Evolutionary conservation across 2,329 filamentous ascomycete genomes (phyloP).

Genomic region (Sarocladiaceae sp.): DNA sequence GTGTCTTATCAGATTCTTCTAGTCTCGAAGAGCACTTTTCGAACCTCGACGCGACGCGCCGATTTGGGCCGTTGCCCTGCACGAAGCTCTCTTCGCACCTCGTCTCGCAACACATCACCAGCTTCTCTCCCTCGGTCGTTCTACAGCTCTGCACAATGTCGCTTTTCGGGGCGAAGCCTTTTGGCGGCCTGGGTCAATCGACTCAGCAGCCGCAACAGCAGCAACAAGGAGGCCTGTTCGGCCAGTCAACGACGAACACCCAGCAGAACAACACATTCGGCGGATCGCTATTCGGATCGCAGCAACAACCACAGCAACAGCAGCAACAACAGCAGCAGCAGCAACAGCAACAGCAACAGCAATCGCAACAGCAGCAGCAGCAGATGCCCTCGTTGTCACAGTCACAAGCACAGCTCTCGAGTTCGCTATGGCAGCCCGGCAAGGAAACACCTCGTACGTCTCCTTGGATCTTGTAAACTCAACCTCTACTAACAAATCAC

Average conservation of each 20-base stretch:
- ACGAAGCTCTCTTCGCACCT: not conserved
- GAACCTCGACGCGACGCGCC: not conserved
- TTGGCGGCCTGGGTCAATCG: slow-evolving; percentile 33
- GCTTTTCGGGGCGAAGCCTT: slow-evolving; percentile 36
- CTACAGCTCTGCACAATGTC: slow-evolving; percentile 27
- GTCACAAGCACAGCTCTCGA: slow-evolving; percentile 42
- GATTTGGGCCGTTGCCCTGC: not conserved
- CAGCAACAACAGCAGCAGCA: slow-evolving; percentile 35
- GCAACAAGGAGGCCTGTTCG: slow-evolving; percentile 23
- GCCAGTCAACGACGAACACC: slow-evolving; percentile 24
- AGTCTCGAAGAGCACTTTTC: not conserved
- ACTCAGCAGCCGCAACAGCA: slow-evolving; percentile 26
- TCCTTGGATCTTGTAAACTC: not conserved
- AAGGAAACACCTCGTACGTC: slow-evolving; percentile 45
- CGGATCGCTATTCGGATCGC: slow-evolving; percentile 15
- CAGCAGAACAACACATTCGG: slow-evolving; percentile 24
- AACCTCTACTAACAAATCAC: not conserved
- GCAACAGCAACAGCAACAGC: slow-evolving; percentile 31
- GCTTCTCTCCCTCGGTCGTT: too few relatives aligned
- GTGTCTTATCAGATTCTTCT: not conserved
- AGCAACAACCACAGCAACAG: slow-evolving; percentile 30
- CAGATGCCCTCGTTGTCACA: slow-evolving; percentile 38
- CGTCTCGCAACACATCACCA: too few relatives aligned
- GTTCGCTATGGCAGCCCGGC: slow-evolving; percentile 49
- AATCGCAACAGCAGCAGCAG: slow-evolving; percentile 35